Conservation (phyloP, 176 grass and related monocot genomes). For the Eleusine coracana region DNA sequence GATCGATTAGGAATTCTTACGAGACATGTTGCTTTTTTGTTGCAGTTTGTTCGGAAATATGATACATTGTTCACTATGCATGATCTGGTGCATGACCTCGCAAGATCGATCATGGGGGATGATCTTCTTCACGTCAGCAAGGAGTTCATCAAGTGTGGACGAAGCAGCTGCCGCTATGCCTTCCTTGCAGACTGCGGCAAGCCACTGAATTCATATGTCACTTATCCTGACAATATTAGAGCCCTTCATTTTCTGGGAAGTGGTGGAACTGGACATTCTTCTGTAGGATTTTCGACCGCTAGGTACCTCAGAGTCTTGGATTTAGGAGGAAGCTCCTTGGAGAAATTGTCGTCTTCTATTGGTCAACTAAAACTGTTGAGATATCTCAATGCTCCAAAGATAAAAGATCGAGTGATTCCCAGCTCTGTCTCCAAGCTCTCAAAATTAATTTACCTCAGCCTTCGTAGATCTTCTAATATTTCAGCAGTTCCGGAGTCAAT, state of each 20-base stretch:
- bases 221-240: slow-evolving; percentile 4
- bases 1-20: neutral
- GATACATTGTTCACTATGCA: neutral
- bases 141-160: neutral
- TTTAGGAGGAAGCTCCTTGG: too few species aligned
- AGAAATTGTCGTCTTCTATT: too few species aligned
- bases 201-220: neutral
- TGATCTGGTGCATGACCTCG: slow-evolving; percentile 4
- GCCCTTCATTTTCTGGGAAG: slow-evolving; percentile 14
- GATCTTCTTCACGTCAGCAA: too few species aligned
- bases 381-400: neutral
- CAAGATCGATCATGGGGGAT: too few species aligned
- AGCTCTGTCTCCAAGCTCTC: neutral
- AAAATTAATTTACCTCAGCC: neutral
- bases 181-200: neutral
- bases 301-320: too few species aligned
- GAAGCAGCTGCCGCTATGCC: neutral
- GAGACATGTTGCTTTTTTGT: neutral
- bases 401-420: neutral
- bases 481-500: neutral
- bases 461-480: neutral
- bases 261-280: neutral
- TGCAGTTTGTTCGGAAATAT: neutral
- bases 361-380: too few species aligned
- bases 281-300: neutral